Percentiles rank a stretch among this genome's conserved stretches.
phyloP scores from a whole-genome alignment of 306 rosid genomes.

The Quercus cerris region DNA sequence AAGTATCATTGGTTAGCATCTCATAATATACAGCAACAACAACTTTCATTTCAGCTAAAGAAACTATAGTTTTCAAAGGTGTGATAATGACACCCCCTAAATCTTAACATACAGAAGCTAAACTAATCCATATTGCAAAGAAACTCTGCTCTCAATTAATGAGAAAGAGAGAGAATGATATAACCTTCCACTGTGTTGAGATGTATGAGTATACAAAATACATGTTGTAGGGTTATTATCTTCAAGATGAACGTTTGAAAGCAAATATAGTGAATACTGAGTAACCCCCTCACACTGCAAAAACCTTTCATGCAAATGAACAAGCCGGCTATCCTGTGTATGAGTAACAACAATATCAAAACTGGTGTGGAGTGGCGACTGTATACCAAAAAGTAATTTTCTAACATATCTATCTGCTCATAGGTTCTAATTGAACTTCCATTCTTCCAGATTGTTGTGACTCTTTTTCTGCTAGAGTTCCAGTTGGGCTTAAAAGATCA shows the following conservation, averaged over 20 bases:
- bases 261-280: background rate
- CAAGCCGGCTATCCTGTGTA: conserved; percentile 21
- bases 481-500: conserved; percentile 65
- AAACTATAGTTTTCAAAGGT: background rate
- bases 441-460: conserved; percentile 47
- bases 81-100: background rate
- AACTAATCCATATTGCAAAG: background rate
- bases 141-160: conserved; percentile 9
- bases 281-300: background rate
- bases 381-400: conserved; percentile 1
- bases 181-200: conserved; percentile 10
- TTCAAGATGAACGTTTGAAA: conserved; percentile 6
- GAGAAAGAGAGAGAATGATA: background rate
- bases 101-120: background rate
- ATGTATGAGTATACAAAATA: conserved; percentile 31
- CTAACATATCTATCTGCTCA: conserved; percentile 48
- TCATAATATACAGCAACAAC: conserved; percentile 10
- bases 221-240: conserved; percentile 2
- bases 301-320: conserved; percentile 26
- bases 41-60: background rate
- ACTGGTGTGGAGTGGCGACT: conserved; percentile 21
- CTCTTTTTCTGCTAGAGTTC: conserved; percentile 40
- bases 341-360: conserved; percentile 18
- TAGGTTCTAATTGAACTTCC: conserved; percentile 95
- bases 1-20: background rate